phyloP scores from a whole-genome alignment of 2,329 filamentous ascomycete genomes.

The Exophiala sideris region DNA sequence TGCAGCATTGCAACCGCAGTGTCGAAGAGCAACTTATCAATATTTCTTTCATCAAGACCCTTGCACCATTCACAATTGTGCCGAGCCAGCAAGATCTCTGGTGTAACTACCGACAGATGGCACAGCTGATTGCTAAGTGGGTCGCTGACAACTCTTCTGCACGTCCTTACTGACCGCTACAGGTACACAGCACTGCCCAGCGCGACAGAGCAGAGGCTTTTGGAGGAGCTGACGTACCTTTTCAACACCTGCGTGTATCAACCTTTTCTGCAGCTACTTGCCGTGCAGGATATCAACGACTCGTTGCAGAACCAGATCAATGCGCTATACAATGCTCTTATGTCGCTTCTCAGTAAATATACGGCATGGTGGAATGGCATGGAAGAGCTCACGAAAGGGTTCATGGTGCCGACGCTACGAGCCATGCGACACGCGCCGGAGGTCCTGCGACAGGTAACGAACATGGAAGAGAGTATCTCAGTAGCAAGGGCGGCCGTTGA shows the following conservation, averaged over 20 bases:
- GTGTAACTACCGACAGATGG: conserved; percentile 25
- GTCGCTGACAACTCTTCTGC: background rate
- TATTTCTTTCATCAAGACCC: conserved; percentile 16
- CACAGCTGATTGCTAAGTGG: conserved; percentile 21
- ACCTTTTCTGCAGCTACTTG: conserved; percentile 17
- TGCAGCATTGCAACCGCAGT: conserved; percentile 4
- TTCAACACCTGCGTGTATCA: conserved; percentile 25
- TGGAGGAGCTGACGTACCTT: conserved; percentile 15
- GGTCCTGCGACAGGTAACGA: conserved; percentile 10
- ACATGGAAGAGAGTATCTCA: conserved; percentile 11
- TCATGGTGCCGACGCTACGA: conserved; percentile 19
- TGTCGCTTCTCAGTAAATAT: conserved; percentile 19
- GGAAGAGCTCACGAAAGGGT: conserved; percentile 14
- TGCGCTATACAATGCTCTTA: conserved; percentile 17
- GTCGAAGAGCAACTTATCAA: conserved; percentile 19
- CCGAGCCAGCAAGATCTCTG: conserved; percentile 21
- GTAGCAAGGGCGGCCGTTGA: conserved; percentile 9
- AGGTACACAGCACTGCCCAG: conserved; percentile 24
- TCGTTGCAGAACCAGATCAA: conserved; percentile 10
- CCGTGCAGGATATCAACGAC: conserved; percentile 1
- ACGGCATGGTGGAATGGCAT: conserved; percentile 22
- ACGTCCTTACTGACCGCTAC: conserved; percentile 5
- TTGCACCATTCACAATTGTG: conserved; percentile 21
- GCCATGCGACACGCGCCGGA: conserved; percentile 13
- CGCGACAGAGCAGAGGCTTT: conserved; percentile 13